Conservation (phyloP, 176 grass and related monocot species). For the Carex cristatella region DNA sequence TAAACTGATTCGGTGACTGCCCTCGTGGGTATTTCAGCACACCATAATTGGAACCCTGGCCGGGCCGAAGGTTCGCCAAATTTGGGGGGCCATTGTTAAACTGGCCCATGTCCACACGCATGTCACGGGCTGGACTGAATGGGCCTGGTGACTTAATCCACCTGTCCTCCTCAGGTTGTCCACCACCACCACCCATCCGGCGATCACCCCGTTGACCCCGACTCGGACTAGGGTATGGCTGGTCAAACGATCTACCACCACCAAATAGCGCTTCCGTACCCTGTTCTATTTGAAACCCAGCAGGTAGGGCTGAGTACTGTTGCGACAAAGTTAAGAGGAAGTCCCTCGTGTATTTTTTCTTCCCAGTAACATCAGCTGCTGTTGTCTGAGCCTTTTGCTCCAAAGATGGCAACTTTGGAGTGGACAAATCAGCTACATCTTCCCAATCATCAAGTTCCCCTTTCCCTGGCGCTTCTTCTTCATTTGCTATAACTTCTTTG, state of each 20-base stretch:
- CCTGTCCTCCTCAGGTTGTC: constrained; percentile 52
- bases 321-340: constrained; percentile 63
- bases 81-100: constrained; percentile 34
- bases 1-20: constrained; percentile 38
- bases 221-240: constrained; percentile 53
- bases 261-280: constrained; percentile 35
- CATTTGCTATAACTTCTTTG: constrained; percentile 30
- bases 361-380: constrained; percentile 32
- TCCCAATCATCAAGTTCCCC: constrained; percentile 86
- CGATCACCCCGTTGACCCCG: constrained; percentile 47
- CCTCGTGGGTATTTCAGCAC: constrained; percentile 61
- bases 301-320: constrained; percentile 50
- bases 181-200: constrained; percentile 47
- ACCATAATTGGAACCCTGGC: constrained; percentile 50
- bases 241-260: constrained; percentile 45
- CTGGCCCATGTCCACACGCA: constrained; percentile 33
- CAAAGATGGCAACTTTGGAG: constrained; percentile 51
- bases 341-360: constrained; percentile 85
- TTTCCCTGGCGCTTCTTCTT: constrained; percentile 55
- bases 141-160: constrained; percentile 49
- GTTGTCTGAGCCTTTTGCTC: constrained; percentile 14
- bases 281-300: constrained; percentile 53
- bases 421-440: constrained; percentile 79
- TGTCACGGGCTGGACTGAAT: constrained; percentile 54
- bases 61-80: constrained; percentile 44